Evolutionary conservation across 768 basidiomycete genomes (phyloP).

Genomic region (Termitomyces sp.): DNA sequence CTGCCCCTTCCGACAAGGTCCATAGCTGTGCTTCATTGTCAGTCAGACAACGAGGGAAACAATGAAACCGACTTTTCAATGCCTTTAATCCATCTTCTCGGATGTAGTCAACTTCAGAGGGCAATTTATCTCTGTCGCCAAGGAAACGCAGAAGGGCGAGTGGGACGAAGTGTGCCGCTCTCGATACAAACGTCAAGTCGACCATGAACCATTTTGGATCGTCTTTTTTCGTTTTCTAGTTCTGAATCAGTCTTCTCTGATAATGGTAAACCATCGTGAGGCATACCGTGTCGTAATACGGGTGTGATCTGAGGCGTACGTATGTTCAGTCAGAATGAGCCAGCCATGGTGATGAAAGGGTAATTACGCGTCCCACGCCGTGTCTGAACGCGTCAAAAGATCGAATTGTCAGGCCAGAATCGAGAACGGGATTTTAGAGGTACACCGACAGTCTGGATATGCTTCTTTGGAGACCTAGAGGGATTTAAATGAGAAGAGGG

Average conservation of each 20-base stretch:
- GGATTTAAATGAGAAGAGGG: background rate
- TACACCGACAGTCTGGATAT: slow-evolving; percentile 78
- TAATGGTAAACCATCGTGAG: background rate
- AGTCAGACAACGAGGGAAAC: background rate
- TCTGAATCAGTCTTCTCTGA: background rate
- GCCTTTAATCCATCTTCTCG: slow-evolving; percentile 52
- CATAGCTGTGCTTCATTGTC: slow-evolving; percentile 47
- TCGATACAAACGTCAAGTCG: slow-evolving; percentile 60
- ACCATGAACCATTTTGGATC: slow-evolving; percentile 95
- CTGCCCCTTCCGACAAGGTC: slow-evolving; percentile 74
- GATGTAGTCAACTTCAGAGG: slow-evolving; percentile 61
- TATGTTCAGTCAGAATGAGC: slow-evolving; percentile 3
- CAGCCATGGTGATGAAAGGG: slow-evolving; percentile 1
- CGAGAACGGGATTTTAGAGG: background rate
- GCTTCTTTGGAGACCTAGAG: slow-evolving; percentile 74
- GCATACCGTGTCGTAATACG: slow-evolving; percentile 72
- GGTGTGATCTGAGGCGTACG: slow-evolving; percentile 43
- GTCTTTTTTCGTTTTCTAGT: slow-evolving; percentile 69
- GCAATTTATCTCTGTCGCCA: slow-evolving; percentile 36
- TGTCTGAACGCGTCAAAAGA: slow-evolving; percentile 42
- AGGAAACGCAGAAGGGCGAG: slow-evolving; percentile 68
- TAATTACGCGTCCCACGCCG: slow-evolving; percentile 82
- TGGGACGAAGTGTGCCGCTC: slow-evolving; percentile 70
- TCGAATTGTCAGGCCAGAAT: background rate
- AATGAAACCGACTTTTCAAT: slow-evolving; percentile 45